Evolutionary conservation across 345 rosid genomes (phyloP), one percentile per base, ranked within the genome.

Genomic region (Populus davidiana): DNA sequence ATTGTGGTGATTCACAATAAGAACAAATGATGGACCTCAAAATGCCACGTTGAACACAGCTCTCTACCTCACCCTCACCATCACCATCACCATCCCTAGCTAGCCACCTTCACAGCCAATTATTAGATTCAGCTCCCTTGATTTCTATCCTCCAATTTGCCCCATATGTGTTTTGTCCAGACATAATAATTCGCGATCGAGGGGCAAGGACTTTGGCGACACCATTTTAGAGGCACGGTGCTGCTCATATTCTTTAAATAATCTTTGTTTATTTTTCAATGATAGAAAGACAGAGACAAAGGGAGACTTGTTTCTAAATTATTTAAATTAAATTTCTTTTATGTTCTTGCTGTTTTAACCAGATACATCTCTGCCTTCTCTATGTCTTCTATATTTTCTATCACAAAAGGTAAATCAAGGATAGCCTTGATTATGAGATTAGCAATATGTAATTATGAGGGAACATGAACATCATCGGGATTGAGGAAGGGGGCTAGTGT

Each of bases 11-110:
- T 65, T 20, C 21, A 27, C 12, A 65, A 1, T 10, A 69, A 23
- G 43, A 11, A 65, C 8, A 50, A 70, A 17, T 67, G 31, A 70
- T 70, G 85, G 75, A n/a, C 20, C 23, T 31, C 41, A 68, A 73
- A 69, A 43, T 13, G 80, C 85, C 80, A 79, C 77, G 81, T 70
- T 33, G n/a, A 8, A 1, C 8, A 54, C 23, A 7, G 2, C 50
- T 18, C n/a, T 61, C 1, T 11, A 2, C 17, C 71, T 54, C 23
- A 11, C 39, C 29, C 8, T 54, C n/a, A n/a, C n/a, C n/a, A n/a
- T n/a, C n/a, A n/a, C n/a, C n/a, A n/a, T n/a, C n/a, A n/a, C n/a
- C n/a, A n/a, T n/a, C 13, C 25, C 6, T 0, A 5, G 1, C 67
- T 64, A 17, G 6, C 67, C 52, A 76, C 39, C 73, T 20, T 16